These are phyloP conservation scores for Penicillium parvum DNA, from an alignment of 495 filamentous ascomycete genomes.

Conservation along the genomic window DNA sequence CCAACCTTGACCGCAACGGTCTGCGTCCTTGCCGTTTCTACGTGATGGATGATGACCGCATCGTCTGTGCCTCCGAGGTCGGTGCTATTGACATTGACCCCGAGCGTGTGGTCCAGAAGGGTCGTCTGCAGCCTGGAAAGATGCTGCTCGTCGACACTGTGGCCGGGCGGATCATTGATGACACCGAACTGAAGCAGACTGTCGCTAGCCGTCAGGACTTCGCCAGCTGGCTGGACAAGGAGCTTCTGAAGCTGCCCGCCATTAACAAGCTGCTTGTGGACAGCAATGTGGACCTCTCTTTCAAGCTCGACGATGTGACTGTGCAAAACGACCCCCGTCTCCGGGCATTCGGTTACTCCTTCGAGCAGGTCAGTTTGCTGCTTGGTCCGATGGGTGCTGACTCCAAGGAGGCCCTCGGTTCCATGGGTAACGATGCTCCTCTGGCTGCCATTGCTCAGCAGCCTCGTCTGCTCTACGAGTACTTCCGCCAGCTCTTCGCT, in stretches of 20 bases:
- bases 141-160: slow-evolving; percentile 98
- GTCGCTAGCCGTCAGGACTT: slow-evolving; percentile 86
- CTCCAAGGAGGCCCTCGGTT: slow-evolving; percentile 98
- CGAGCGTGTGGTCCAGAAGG: slow-evolving; percentile 89
- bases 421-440: slow-evolving; percentile 98
- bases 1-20: slow-evolving; percentile 97
- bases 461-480: slow-evolving; percentile 91
- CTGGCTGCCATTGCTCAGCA: slow-evolving; percentile 86
- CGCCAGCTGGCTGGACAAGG: slow-evolving; percentile 78
- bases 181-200: slow-evolving; percentile 86
- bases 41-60: slow-evolving; percentile 95
- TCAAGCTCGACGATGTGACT: slow-evolving; percentile 63
- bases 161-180: slow-evolving; percentile 93
- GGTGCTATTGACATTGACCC: slow-evolving; percentile 91
- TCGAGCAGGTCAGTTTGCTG: slow-evolving; percentile 92
- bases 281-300: slow-evolving; percentile 57
- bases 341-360: slow-evolving; percentile 90
- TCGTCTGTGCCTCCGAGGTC: slow-evolving; percentile 97
- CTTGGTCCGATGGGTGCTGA: slow-evolving; percentile 97
- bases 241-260: slow-evolving; percentile 78
- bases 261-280: slow-evolving; percentile 57
- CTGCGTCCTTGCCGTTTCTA: slow-evolving; percentile 97
- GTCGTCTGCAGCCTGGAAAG: slow-evolving; percentile 88
- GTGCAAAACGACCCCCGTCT: slow-evolving; percentile 84
- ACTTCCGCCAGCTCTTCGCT: slow-evolving; percentile 98